A percentile compares a stretch with the other conserved stretches of the same genome.
These are phyloP conservation scores for Fusarium tuaranense DNA, from an alignment of 2,329 filamentous ascomycete species.

Conservation along the genomic window DNA sequence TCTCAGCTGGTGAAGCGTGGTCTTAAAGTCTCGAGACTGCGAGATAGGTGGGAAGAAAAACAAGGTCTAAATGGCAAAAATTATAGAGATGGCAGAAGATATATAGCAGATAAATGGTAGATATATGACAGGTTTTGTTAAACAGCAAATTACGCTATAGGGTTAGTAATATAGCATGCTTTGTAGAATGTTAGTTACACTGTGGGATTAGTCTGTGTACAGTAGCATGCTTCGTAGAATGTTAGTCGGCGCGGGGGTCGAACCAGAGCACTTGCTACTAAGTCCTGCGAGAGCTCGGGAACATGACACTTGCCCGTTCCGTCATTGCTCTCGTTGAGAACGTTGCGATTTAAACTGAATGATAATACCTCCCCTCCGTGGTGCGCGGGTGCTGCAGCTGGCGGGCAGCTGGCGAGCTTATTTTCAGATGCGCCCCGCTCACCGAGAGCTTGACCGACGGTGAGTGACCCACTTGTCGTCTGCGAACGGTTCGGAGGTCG, in stretches of 20 bases:
- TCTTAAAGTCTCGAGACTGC: neutral
- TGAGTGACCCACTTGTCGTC: neutral
- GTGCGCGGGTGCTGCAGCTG: neutral
- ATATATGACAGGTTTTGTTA: neutral
- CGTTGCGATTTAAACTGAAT: neutral
- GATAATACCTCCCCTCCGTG: neutral
- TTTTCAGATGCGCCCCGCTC: neutral
- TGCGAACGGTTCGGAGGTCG: conserved; percentile 29
- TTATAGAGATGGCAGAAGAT: conserved; percentile 6
- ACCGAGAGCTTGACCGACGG: conserved; percentile 20
- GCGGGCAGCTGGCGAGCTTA: neutral
- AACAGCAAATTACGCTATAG: neutral
- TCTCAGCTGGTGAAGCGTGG: neutral
- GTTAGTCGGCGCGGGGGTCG: neutral
- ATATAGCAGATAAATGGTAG: neutral
- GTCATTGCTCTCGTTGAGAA: neutral
- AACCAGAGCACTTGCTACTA: neutral
- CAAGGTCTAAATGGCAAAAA: neutral
- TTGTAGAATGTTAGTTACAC: too few species aligned
- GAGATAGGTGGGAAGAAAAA: neutral
- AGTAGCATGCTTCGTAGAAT: neutral
- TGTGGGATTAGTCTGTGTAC: too few species aligned
- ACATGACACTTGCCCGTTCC: neutral
- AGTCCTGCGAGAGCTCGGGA: neutral
- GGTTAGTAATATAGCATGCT: neutral